Conservation (phyloP, 1,284 basidiomycete species). For the Chondrostereum purpureum region DNA sequence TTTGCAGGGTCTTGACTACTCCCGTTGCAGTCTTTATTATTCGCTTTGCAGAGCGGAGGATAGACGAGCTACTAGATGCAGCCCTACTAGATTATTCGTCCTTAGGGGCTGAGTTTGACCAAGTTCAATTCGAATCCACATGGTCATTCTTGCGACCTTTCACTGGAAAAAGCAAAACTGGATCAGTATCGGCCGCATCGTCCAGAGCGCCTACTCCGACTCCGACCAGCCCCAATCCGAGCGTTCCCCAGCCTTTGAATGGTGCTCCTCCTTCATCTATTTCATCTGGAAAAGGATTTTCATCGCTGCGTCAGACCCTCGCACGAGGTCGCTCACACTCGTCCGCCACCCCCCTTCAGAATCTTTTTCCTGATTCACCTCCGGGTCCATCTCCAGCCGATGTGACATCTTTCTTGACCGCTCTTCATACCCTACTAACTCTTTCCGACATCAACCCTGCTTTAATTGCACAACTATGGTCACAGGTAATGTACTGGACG, state of each 20-base stretch:
- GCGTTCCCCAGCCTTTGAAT: conserved; percentile 45
- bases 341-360: conserved; percentile 38
- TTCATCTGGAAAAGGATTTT: conserved; percentile 45
- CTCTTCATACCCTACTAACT: conserved; percentile 81
- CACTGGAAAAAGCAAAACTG: conserved; percentile 57
- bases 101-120: conserved; percentile 71
- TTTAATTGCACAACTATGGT: conserved; percentile 87
- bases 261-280: conserved; percentile 34
- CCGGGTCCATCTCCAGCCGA: conserved; percentile 52
- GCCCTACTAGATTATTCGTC: conserved; percentile 83
- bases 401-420: conserved; percentile 79
- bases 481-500: conserved; percentile 92
- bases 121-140: conserved; percentile 91
- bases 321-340: conserved; percentile 41
- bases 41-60: conserved; percentile 82
- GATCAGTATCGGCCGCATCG: conserved; percentile 20
- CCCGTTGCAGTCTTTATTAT: conserved; percentile 80
- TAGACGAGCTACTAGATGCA: conserved; percentile 82
- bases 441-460: conserved; percentile 90
- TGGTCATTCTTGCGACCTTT: conserved; percentile 89
- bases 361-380: conserved; percentile 44
- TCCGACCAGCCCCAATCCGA: conserved; percentile 39
- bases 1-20: no score
- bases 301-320: conserved; percentile 59
- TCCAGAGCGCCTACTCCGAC: conserved; percentile 15